Conservation (phyloP, 1,139 yeast species). For the Tardiomyces digboiensis region DNA sequence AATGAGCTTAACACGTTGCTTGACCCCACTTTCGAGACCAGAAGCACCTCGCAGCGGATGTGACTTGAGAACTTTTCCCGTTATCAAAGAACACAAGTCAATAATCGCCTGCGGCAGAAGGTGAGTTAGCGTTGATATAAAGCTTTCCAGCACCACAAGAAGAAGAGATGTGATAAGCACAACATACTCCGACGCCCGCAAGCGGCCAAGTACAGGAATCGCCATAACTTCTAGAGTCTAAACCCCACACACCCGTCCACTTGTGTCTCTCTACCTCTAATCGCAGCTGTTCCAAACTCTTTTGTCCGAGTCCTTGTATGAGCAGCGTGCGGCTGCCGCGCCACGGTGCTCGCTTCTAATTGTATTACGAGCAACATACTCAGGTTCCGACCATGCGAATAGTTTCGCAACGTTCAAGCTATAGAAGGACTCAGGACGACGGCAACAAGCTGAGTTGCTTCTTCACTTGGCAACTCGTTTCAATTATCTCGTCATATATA, state of each 20-base stretch:
- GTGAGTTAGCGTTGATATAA: slow-evolving; percentile 23
- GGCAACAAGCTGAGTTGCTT: too few relatives aligned
- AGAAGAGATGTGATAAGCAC: slow-evolving; percentile 22
- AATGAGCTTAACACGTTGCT: slow-evolving; percentile 13
- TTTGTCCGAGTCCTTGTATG: too few relatives aligned
- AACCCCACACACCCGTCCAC: too few relatives aligned
- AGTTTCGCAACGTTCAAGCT: too few relatives aligned
- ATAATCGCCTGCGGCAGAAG: slow-evolving; percentile 23
- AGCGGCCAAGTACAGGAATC: slow-evolving; percentile 21
- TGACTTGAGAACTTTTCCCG: slow-evolving; percentile 10
- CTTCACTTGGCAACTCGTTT: too few relatives aligned
- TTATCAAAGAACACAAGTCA: slow-evolving; percentile 15
- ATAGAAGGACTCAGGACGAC: too few relatives aligned
- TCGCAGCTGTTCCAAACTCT: too few relatives aligned
- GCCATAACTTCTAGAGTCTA: slow-evolving; percentile 15
- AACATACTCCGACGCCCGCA: slow-evolving; percentile 23
- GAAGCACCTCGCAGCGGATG: slow-evolving; percentile 7
- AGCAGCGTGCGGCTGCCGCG: too few relatives aligned
- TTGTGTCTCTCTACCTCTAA: too few relatives aligned
- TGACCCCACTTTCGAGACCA: neutral
- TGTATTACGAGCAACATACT: too few relatives aligned
- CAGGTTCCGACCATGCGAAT: too few relatives aligned
- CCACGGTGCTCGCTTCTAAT: too few relatives aligned
- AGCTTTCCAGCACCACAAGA: slow-evolving; percentile 23
- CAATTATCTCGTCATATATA: neutral